A percentile compares a stretch with the other conserved stretches of the same genome.
Conservation (phyloP, 2,329 filamentous ascomycete genomes). For the Fonsecaea pugnacius region DNA sequence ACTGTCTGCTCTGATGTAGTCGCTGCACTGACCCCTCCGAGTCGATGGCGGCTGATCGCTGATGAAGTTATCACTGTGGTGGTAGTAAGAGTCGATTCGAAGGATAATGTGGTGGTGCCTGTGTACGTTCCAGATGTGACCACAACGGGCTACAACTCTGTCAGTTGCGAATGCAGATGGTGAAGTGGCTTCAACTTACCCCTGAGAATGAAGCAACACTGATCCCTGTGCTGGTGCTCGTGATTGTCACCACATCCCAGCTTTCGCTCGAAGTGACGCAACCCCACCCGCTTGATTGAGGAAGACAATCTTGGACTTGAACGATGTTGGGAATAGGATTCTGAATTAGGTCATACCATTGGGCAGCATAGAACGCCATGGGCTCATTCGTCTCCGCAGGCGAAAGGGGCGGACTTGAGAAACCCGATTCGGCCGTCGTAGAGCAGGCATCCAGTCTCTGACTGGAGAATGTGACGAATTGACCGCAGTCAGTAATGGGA, state of each 20-base stretch:
- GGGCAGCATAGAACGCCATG: slow-evolving; percentile 31
- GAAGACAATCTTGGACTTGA: slow-evolving; percentile 28
- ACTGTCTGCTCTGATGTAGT: slow-evolving; percentile 16
- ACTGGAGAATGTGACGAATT: slow-evolving; percentile 36
- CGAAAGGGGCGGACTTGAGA: neutral
- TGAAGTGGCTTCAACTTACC: slow-evolving; percentile 12
- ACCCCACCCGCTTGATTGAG: slow-evolving; percentile 2
- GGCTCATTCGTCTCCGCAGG: slow-evolving; percentile 7
- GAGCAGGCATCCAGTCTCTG: slow-evolving; percentile 24
- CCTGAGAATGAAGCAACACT: slow-evolving; percentile 24
- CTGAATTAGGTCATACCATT: slow-evolving; percentile 32
- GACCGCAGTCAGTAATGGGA: slow-evolving; percentile 33
- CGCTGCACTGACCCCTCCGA: neutral
- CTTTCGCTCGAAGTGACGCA: slow-evolving; percentile 30
- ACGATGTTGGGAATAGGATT: slow-evolving; percentile 26
- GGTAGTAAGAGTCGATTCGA: slow-evolving; percentile 21
- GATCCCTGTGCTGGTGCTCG: slow-evolving; percentile 17
- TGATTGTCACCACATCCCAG: slow-evolving; percentile 26
- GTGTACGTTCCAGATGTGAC: slow-evolving; percentile 20
- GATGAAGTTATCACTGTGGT: slow-evolving; percentile 18
- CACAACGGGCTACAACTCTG: slow-evolving; percentile 16
- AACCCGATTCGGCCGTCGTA: neutral
- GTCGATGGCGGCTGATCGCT: slow-evolving; percentile 14
- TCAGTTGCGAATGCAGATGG: neutral
- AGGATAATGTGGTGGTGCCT: slow-evolving; percentile 23